A percentile compares a stretch with the other conserved stretches of the same genome.
Conservation (phyloP, 495 filamentous ascomycete genomes). For the Penicillium coprophilum region DNA sequence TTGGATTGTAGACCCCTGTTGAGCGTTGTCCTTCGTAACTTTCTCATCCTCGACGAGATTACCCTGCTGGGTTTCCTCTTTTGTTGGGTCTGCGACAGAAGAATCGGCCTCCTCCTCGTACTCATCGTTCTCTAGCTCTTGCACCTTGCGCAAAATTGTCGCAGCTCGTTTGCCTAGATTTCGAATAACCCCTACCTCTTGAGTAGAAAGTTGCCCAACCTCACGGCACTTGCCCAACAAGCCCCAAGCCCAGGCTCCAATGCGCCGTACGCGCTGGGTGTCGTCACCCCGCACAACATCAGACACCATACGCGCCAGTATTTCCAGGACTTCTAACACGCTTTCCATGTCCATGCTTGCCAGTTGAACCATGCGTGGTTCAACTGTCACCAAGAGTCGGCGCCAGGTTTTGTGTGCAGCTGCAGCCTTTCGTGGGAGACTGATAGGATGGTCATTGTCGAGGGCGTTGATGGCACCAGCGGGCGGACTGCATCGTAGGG, state of each 20-base stretch:
- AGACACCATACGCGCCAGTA: conserved; percentile 42
- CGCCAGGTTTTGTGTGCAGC: conserved; percentile 47
- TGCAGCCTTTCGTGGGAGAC: conserved; percentile 48
- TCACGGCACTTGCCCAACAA: conserved; percentile 49
- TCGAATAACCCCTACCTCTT: conserved; percentile 53
- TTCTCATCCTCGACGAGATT: conserved; percentile 20
- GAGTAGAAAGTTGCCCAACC: conserved; percentile 47
- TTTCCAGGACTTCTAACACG: conserved; percentile 52
- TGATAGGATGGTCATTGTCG: conserved; percentile 56
- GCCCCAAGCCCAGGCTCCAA: conserved; percentile 53
- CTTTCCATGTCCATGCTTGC: conserved; percentile 64
- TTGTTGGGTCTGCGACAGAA: conserved; percentile 23
- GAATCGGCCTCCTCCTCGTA: conserved; percentile 22
- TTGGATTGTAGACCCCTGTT: conserved; percentile 22
- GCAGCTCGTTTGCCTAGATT: conserved; percentile 49
- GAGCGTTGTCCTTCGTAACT: conserved; percentile 16
- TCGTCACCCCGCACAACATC: conserved; percentile 43
- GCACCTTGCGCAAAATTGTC: conserved; percentile 45
- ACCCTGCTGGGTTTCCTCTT: conserved; percentile 19
- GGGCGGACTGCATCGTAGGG: conserved; percentile 56
- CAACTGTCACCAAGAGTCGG: conserved; percentile 51
- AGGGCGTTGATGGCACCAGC: conserved; percentile 48
- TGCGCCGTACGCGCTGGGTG: conserved; percentile 48
- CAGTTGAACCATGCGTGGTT: conserved; percentile 67
- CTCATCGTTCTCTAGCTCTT: conserved; percentile 35